Base-by-base conservation (phyloP, 1,139 yeast species). In the Geotrichum reessii region DNA sequence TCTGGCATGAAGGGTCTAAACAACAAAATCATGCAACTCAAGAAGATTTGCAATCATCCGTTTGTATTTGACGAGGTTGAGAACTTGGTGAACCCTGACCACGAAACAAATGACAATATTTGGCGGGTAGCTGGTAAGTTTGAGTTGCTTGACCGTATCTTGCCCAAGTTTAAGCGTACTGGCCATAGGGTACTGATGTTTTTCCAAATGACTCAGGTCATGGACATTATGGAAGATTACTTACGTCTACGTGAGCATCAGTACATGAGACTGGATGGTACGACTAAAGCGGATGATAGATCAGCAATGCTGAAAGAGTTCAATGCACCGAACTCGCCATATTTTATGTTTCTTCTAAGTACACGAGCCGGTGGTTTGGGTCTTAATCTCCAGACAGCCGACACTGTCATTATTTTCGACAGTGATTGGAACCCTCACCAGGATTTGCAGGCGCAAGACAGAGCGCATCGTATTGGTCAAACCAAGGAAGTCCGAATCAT, bases 381-480 rank as follows among this genome's bases (percentile, higher is more conserved):
- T 68, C 81, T 92, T 70, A 92, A 92, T 73, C 80, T 92, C 73
- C 98, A 93, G 74, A 88, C 97, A 31, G 99, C 99, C 2, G 99
- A 92, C 72, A 92, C 98, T 0, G 99, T 92, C 62, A 87, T 92
- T 66, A 92, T 92, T 66, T 92, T 90, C 72, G 98, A 92, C 73
- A 89, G 97, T 8, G 99, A 92, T 74, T 92, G 98, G 98, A 92
- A 92, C 74, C 99, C 99, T 21, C 98, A 93, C 78, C 98, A 93
- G 74, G 98, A 93, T 82, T 82, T 93, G 72, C 99, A 93, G 75
- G 98, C 98, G 1, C 98, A 92, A 76, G 99, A 92, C 75, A 85
- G 98, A 76, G 98, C 98, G 1, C 99, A 92, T 75, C 84, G 99
- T 78, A 92, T 92, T 72, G 99, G 99, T 49, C 98, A 92, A 71